Conservation (phyloP, 1,284 basidiomycete species). For the Abortiporus biennis region DNA sequence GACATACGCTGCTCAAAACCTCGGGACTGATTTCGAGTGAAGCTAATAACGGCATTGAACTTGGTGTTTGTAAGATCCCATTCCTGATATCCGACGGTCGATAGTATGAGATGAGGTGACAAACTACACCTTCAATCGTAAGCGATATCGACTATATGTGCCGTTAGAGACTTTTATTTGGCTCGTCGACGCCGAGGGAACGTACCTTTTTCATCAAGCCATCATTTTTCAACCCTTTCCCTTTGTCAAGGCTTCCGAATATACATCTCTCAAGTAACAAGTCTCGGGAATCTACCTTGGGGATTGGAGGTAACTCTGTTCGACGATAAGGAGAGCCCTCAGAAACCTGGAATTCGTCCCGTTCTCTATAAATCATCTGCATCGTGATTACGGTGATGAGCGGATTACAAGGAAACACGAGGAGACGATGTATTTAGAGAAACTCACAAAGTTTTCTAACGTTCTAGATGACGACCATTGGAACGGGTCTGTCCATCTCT, state of each 20-base stretch:
- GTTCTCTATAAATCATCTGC: slow-evolving; percentile 20
- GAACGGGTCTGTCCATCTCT: slow-evolving; percentile 22
- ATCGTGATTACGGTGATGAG: background rate
- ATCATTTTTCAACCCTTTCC: slow-evolving; percentile 18
- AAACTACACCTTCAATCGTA: slow-evolving; percentile 16
- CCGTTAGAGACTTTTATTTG: slow-evolving; percentile 1
- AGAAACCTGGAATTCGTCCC: slow-evolving; percentile 17
- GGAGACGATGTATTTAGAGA: background rate
- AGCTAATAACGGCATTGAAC: slow-evolving; percentile 13
- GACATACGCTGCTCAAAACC: slow-evolving; percentile 12
- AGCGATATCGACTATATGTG: slow-evolving; percentile 18
- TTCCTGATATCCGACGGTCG: slow-evolving; percentile 19
- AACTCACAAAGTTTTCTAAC: slow-evolving; percentile 19
- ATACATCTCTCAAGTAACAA: slow-evolving; percentile 18
- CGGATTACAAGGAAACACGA: background rate
- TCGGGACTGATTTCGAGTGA: slow-evolving; percentile 13
- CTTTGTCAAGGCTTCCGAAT: slow-evolving; percentile 20
- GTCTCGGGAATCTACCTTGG: slow-evolving; percentile 9
- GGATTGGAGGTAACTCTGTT: slow-evolving; percentile 6
- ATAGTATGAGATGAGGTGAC: slow-evolving; percentile 22
- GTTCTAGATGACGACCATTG: slow-evolving; percentile 20
- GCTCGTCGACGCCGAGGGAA: background rate
- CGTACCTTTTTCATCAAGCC: slow-evolving; percentile 23
- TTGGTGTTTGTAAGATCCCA: slow-evolving; percentile 16
- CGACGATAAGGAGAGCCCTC: slow-evolving; percentile 4